Conservation (phyloP, 495 filamentous ascomycete species). For the Penicillium chermesinum region DNA sequence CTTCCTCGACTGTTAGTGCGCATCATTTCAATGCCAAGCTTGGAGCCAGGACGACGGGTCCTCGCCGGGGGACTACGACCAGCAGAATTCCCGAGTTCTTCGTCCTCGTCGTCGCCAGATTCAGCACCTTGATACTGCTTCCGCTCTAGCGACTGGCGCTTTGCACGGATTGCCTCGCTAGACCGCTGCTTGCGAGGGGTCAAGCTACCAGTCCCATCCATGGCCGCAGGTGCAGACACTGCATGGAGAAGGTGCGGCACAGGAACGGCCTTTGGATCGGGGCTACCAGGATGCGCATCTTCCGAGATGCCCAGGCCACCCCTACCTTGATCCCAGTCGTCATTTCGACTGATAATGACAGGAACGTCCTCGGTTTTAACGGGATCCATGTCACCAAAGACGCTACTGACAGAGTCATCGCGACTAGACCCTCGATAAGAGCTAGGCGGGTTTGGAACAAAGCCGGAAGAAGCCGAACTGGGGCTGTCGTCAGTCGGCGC, state of each 20-base stretch:
- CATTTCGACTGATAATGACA: slow-evolving; percentile 66
- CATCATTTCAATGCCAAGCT: slow-evolving; percentile 93
- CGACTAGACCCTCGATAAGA: slow-evolving; percentile 73
- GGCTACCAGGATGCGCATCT: slow-evolving; percentile 23
- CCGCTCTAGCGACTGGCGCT: slow-evolving; percentile 70
- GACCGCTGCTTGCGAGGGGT: slow-evolving; percentile 64
- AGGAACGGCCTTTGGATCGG: slow-evolving; percentile 30
- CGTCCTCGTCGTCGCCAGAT: slow-evolving; percentile 89
- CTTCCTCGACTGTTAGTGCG: slow-evolving; percentile 88
- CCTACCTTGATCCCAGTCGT: slow-evolving; percentile 64
- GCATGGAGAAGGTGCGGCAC: slow-evolving; percentile 56
- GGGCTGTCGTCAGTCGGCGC: slow-evolving; percentile 67
- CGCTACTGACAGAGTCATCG: slow-evolving; percentile 78
- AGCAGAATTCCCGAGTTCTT: slow-evolving; percentile 65
- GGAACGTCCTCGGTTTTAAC: slow-evolving; percentile 74
- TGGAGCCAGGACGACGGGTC: slow-evolving; percentile 58
- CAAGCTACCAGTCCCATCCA: slow-evolving; percentile 44
- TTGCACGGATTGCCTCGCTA: slow-evolving; percentile 71
- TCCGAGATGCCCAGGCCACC: slow-evolving; percentile 68
- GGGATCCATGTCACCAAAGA: slow-evolving; percentile 79
- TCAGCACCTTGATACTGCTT: slow-evolving; percentile 72
- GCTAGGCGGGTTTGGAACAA: slow-evolving; percentile 60
- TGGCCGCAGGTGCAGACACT: slow-evolving; percentile 60
- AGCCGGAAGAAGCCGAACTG: slow-evolving; percentile 73
- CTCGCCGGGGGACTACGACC: slow-evolving; percentile 54